These are phyloP conservation scores for Plasmodium relictum DNA, from an alignment of 169 alveolate genomes.

Conservation along the genomic window DNA sequence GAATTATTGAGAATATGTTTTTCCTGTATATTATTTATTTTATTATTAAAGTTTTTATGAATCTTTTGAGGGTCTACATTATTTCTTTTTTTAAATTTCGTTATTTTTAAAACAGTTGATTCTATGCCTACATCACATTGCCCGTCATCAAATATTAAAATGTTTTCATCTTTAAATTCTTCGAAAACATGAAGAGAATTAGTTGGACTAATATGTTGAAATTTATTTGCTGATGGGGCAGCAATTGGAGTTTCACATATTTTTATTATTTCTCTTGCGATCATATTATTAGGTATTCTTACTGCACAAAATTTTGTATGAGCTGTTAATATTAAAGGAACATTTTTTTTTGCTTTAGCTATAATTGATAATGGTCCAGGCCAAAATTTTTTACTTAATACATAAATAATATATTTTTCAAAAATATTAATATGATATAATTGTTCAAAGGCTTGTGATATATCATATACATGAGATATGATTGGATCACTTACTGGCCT, in stretches of 20 bases:
- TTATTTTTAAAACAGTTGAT: conserved; percentile 95
- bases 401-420: conserved; percentile 80
- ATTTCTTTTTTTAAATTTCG: conserved; percentile 16
- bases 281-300: conserved; percentile 92
- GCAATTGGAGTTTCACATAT: conserved; percentile 92
- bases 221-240: conserved; percentile 97
- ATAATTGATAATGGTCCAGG: conserved; percentile 97
- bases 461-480: conserved; percentile 92
- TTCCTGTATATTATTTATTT: not conserved
- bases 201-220: conserved; percentile 97
- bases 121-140: conserved; percentile 94
- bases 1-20: conserved; percentile 21
- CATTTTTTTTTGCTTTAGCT: conserved; percentile 86
- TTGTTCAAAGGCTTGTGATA: conserved; percentile 87
- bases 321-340: conserved; percentile 91
- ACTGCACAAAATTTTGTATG: conserved; percentile 91
- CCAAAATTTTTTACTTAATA: conserved; percentile 90
- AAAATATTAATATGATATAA: conserved; percentile 85
- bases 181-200: conserved; percentile 93
- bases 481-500: conserved; percentile 97
- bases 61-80: not conserved
- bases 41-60: not conserved
- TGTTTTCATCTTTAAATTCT: conserved; percentile 92
- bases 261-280: conserved; percentile 90
- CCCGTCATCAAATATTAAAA: conserved; percentile 94